Base-by-base conservation (phyloP, 2,329 filamentous ascomycete genomes). In the Stemphylium vesicarium region DNA sequence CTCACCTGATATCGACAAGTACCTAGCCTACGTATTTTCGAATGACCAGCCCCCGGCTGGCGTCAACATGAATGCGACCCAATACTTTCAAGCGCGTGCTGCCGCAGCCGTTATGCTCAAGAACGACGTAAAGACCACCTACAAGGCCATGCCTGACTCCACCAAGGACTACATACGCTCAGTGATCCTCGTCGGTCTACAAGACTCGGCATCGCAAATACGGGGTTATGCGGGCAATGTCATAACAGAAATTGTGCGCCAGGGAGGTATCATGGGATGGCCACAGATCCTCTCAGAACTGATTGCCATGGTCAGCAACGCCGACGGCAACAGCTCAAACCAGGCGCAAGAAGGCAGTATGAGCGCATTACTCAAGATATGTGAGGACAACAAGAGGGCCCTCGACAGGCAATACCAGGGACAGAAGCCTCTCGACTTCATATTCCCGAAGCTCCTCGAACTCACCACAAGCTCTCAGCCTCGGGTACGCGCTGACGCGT, bases 1-100 rank as follows among this genome's bases (percentile, higher is more conserved):
- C 47, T 95, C 91, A 10, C 93, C 93, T 43, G 94, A 98, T 75
- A 91, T 97, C 81, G 94, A 96, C 81, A 98, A 98, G 79, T 99
- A 99, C 77, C 87, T 99, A 39, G 90, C 91, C 65, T 97, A 90
- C 77, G 85, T 99, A 59, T 91, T 96, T 77, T 91, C 90, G 56
- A 92, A 85, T 66, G 75, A 85, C 52, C 82, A 87, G 60, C 80
- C 79, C 50, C 85, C 89, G 41, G 77, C 81, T 52, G 86, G 81
- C 60, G 80, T 90, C 71, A 80, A 81, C 64, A 84, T 85, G 65
- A 84, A 82, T 47, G 70, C 81, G 63, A 71, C 83, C 61, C 81
- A 90, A 72, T 88, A 92, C 79, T 85, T 89, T 74, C 80, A 91
- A 45, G 88, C 96, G 57, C 89, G 95, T 61, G 90, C 91, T 57